phyloP scores from a whole-genome alignment of 2,329 filamentous ascomycete genomes.

The Curvularia verruculosa region DNA sequence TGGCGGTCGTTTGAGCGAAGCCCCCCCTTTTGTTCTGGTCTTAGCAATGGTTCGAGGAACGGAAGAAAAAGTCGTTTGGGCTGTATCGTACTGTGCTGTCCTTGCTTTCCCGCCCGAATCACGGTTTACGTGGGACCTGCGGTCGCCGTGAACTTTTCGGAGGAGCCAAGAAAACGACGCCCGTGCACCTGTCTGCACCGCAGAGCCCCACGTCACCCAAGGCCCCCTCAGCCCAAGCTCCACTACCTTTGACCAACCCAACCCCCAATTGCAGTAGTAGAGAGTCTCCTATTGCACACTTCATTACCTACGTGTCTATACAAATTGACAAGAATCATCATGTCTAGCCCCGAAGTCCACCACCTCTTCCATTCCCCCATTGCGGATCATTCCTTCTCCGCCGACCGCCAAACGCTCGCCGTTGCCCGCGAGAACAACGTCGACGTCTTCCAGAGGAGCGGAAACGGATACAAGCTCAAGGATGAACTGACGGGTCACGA shows the following conservation, averaged over 20 bases:
- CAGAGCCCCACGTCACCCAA: conserved; percentile 17
- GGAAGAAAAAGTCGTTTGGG: background rate
- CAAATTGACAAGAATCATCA: conserved; percentile 53
- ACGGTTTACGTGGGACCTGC: conserved; percentile 12
- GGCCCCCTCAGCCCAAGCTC: conserved; percentile 10
- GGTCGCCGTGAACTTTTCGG: conserved; percentile 39
- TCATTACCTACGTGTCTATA: background rate
- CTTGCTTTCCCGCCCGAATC: conserved; percentile 1
- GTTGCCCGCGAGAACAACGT: conserved; percentile 89
- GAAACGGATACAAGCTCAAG: conserved; percentile 78
- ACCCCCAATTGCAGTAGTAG: conserved; percentile 67
- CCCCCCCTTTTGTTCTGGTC: background rate
- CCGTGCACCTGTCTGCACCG: conserved; percentile 19
- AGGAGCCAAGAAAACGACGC: conserved; percentile 34
- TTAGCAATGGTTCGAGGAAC: background rate
- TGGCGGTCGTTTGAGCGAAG: conserved; percentile 17
- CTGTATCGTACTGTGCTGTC: conserved; percentile 1
- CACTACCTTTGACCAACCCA: conserved; percentile 8
- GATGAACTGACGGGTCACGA: conserved; percentile 96
- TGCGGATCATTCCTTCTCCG: conserved; percentile 96
- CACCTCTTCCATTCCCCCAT: conserved; percentile 97
- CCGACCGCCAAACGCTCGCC: conserved; percentile 85
- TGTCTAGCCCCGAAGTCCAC: conserved; percentile 89
- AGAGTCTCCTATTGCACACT: conserved; percentile 86
- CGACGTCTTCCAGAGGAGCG: conserved; percentile 80